Percentiles rank a stretch among this genome's conserved stretches.
phyloP scores from a whole-genome alignment of 176 grass and related monocot genomes.

The Phragmites australis region DNA sequence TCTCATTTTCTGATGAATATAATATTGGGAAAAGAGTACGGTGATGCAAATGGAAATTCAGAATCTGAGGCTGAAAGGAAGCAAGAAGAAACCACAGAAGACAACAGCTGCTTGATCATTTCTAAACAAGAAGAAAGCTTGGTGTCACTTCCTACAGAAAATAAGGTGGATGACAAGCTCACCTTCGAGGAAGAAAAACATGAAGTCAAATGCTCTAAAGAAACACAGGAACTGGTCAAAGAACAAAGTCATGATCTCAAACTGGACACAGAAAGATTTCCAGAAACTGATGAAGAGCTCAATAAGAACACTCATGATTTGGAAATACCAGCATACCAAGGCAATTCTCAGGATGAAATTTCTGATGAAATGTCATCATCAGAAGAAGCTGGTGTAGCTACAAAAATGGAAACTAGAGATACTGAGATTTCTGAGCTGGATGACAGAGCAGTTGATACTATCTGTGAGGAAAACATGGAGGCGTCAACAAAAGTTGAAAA shows the following conservation, averaged over 20 bases:
- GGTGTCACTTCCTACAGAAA: constrained; percentile 17
- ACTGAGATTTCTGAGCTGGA: neutral
- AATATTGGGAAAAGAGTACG: constrained; percentile 55
- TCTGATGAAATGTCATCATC: constrained; percentile 35
- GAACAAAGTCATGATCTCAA: constrained; percentile 35
- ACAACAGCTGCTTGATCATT: constrained; percentile 1
- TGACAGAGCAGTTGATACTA: constrained; percentile 27
- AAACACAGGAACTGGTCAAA: constrained; percentile 32
- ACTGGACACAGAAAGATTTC: constrained; percentile 20
- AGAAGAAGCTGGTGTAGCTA: constrained; percentile 17
- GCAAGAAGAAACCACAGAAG: constrained; percentile 45
- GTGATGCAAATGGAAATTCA: constrained; percentile 19
- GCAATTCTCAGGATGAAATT: constrained; percentile 29
- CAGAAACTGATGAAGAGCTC: constrained; percentile 33
- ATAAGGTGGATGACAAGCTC: constrained; percentile 31
- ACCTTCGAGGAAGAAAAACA: constrained; percentile 40
- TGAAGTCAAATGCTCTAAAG: constrained; percentile 37
- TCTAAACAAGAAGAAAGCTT: constrained; percentile 45
- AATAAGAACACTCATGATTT: constrained; percentile 32
- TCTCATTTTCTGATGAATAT: constrained; percentile 61
- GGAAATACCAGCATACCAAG: constrained; percentile 36
- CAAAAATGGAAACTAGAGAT: constrained; percentile 37
- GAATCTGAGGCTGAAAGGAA: constrained; percentile 41
- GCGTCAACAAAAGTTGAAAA: constrained; percentile 20
- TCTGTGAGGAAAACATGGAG: constrained; percentile 37